phyloP scores from a whole-genome alignment of 73 alveolate species.

The Tetrahymena borealis region DNA sequence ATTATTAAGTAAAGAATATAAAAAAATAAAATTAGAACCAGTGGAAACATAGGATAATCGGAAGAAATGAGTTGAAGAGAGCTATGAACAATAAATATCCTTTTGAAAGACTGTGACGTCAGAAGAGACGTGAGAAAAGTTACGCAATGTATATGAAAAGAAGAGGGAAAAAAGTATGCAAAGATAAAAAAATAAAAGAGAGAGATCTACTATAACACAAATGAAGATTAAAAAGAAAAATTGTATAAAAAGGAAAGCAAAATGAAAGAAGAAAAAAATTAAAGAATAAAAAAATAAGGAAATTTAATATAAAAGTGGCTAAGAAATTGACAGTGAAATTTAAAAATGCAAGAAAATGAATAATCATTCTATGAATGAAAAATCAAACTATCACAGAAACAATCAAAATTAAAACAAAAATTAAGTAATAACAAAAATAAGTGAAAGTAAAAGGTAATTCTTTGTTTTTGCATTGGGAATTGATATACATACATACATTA shows the following conservation, averaged over 20 bases:
- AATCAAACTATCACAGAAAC: neutral
- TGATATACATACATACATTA: too few species aligned
- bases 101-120: neutral
- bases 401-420: neutral
- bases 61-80: neutral
- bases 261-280: neutral
- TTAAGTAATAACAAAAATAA: neutral
- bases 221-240: neutral
- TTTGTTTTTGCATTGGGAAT: too few species aligned
- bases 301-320: neutral
- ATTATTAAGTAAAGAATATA: neutral
- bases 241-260: neutral
- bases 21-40: neutral
- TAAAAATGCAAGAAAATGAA: neutral
- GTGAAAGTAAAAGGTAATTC: neutral
- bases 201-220: neutral
- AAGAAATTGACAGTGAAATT: neutral
- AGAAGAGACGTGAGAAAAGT: conserved; percentile 1
- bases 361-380: neutral
- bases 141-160: neutral
- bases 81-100: neutral
- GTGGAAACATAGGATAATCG: neutral
- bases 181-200: neutral
- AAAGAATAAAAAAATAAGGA: too few species aligned
- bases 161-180: neutral